phyloP scores from a whole-genome alignment of 495 filamentous ascomycete species.

The Daldinia caldariorum region DNA sequence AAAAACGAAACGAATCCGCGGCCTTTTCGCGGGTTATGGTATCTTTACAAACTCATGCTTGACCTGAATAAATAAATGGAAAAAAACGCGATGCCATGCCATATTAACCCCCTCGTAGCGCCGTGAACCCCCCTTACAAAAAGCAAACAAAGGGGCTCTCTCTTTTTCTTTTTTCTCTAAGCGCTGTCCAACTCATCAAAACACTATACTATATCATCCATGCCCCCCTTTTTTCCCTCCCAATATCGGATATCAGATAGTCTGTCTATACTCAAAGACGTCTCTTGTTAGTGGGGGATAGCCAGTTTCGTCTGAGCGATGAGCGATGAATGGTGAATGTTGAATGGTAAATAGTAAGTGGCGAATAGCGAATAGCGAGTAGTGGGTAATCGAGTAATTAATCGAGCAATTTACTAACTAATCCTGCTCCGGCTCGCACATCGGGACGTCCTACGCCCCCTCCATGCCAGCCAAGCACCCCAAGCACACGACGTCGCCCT shows the following conservation, averaged over 20 bases:
- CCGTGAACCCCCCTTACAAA: slow-evolving; percentile 11
- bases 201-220: not conserved
- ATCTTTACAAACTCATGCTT: slow-evolving; percentile 25
- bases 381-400: not conserved
- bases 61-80: slow-evolving; percentile 1
- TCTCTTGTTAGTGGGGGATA: not conserved
- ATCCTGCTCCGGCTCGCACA: not conserved
- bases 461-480: slow-evolving; percentile 57
- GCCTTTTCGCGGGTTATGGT: slow-evolving; percentile 17
- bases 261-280: not conserved
- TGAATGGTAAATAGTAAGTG: not conserved
- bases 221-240: not conserved
- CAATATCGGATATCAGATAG: not conserved
- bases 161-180: not conserved
- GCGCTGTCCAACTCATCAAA: not conserved
- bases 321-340: not conserved
- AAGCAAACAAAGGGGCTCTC: not conserved
- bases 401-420: no score
- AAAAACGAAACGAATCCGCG: slow-evolving; percentile 1
- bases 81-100: slow-evolving; percentile 13
- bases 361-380: not conserved
- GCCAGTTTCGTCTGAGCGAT: not conserved
- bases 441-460: slow-evolving; percentile 40
- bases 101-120: slow-evolving; percentile 9
- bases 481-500: slow-evolving; percentile 59